Base-by-base conservation (phyloP, 306 rosid genomes). In the Vachellia collinsii region DNA sequence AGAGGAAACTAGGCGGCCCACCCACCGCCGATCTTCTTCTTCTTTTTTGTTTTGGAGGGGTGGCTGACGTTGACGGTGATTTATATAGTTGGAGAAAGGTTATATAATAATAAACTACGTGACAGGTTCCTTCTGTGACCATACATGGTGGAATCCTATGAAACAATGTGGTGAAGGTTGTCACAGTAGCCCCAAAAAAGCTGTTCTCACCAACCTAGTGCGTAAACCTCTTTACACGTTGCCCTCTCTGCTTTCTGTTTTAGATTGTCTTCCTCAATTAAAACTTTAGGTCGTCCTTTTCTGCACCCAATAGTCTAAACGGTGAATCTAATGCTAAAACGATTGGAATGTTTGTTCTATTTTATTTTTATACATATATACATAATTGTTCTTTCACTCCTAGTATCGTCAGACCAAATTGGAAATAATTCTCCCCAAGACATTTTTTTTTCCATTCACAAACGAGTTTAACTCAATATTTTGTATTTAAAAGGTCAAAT, bases 71-170 rank as follows among this genome's bases (percentile, higher is more conserved):
- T 6, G 67, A 25, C 68, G 41, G 29, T 8, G 29, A 29, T 62
- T 25, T 12, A 63, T 63, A 23, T 61, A 23, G 17, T 59, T 29
- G 0, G 19, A 13, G 67, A 44, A 56, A 48, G 29, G 63, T n/a
- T 23, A 71, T 65, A 71, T 65, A 59, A 16, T 22, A 19, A 50
- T 58, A 22, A 58, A 58, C 3, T 3, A 34, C 72, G 54, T 37
- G 20, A 51, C 81, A 46, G 54, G 47, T 42, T 61, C 14, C 11
- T 29, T 29, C 5, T 13, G 10, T 9, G 42, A 61, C 82, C 77
- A 17, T 75, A 65, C 37, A 42, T 22, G 74, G 83, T 84, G 91
- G 88, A 37, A 77, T 88, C 87, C 79, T 76, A 84, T 17, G 84
- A 14, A 81, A 67, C 78, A 81, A 77, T 69, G 64, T 16, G 22